phyloP scores from a whole-genome alignment of 179 eudicot genomes.

The Heliamphora pulchella region DNA sequence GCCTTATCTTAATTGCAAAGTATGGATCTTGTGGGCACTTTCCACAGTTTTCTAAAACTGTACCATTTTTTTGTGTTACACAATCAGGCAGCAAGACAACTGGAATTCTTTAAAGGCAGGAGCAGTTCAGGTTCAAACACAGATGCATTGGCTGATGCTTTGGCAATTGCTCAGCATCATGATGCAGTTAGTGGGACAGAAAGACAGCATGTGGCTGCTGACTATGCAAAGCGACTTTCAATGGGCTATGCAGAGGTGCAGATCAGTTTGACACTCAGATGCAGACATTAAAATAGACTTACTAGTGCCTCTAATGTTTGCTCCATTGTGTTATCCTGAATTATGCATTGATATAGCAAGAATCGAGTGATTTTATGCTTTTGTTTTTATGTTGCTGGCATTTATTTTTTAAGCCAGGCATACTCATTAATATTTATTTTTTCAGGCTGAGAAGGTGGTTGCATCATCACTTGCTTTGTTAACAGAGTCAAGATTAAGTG shows the following conservation, averaged over 20 bases:
- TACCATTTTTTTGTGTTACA: neutral
- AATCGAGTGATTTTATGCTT: neutral
- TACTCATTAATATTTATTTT: neutral
- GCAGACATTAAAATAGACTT: neutral
- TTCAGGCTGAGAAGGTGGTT: conserved; percentile 84
- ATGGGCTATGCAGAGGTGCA: conserved; percentile 73
- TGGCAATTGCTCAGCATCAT: conserved; percentile 93
- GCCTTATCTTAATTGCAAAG: conserved; percentile 1
- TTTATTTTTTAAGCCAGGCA: neutral
- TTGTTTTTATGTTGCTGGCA: neutral
- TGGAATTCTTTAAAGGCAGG: conserved; percentile 72
- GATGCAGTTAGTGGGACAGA: conserved; percentile 94
- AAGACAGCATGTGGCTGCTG: conserved; percentile 82
- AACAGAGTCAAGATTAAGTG: conserved; percentile 28
- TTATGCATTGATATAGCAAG: neutral
- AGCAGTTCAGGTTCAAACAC: conserved; percentile 49
- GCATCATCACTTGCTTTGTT: conserved; percentile 56
- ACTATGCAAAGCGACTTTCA: conserved; percentile 70
- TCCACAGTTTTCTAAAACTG: neutral
- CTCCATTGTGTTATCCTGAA: too few relatives aligned
- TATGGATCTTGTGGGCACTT: neutral
- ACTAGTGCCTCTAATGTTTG: neutral
- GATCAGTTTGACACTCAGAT: conserved; percentile 1
- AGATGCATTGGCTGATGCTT: conserved; percentile 71
- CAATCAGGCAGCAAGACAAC: conserved; percentile 83